Base-by-base conservation (phyloP, 2,329 filamentous ascomycete genomes). In the Akanthomyces lecanii region DNA sequence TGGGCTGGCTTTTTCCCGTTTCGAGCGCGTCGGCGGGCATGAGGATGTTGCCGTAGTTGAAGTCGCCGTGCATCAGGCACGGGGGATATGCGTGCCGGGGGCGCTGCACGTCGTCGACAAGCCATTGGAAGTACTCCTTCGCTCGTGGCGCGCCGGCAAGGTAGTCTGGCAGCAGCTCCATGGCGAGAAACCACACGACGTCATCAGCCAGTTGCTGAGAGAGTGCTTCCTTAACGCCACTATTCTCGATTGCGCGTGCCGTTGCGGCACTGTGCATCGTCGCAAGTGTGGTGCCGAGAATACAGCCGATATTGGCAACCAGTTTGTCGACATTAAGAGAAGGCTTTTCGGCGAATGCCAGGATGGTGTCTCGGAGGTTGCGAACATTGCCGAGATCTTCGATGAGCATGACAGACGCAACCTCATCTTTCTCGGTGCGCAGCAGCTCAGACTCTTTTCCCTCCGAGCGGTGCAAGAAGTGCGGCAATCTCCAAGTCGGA, bases 41-140 rank as follows among this genome's bases (percentile, higher is more conserved):
- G 36, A 63, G 42, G 16, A 63, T 57, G 45, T 63, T 63, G 52
- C 61, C 61, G 30, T 52, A 63, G 33, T 63, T 55, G 40, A 63
- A 63, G 47, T 63, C 61, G 23, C 61, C 61, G 44, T 63, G 61
- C 45, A 56, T 51, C 6, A 63, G 28, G 23, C 61, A 63, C 21
- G 44, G 36, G 18, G 61, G 61, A 21, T 63, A 63, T n/a, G 44
- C 25, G 14, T 42, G n/a, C 28, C 23, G 47, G 5, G 38, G 38
- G 0, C 5, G 2, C 45, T 57, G 50, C 42, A 56, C 44, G 30
- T 63, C 61, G 30, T 63, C 53, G 5, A 44, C 40, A 21, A 63
- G 52, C 33, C 53, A 44, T 4, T 45, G 21, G 33, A 56, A 63
- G 16, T 63, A 63, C n/a, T 52, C 42, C 14, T 47, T 42, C 16